Evolutionary conservation across 768 basidiomycete genomes (phyloP), one percentile per base, ranked within the genome.

Genomic region (Phallus indusiatus): DNA sequence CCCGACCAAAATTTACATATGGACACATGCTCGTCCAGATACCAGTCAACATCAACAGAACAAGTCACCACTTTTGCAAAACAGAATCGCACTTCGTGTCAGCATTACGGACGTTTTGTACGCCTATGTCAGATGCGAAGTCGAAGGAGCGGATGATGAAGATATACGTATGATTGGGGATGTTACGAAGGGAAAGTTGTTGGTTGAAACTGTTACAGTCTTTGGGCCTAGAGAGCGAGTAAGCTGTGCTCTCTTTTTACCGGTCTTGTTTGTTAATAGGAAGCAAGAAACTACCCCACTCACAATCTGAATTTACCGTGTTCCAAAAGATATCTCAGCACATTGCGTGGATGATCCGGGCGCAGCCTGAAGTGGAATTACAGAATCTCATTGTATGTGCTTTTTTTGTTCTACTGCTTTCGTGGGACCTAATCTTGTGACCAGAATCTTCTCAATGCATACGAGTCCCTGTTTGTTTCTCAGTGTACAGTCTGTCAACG

Each of bases 161-260:
- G 63, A 68, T n/a, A 61, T 51, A 12, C 21, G 50, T 18, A 34
- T 22, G 50, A 34, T 35, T 48, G 47, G 55, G 8, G 22, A 42
- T 42, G 55, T 34, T 51, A 46, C 20, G 37, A 22, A 47, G 33
- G 55, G 50, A 11, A 59, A 64, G 5, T 71, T 83, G 42, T 63
- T 78, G 12, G 78, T 84, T 33, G 86, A 88, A 65, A 85, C 76
- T 56, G 76, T 86, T 48, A 76, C 82, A n/a, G 79, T 78, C 10
- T 87, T 89, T 68, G 88, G 85, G 6, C 82, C 88, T 21, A 75
- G 88, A 64, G 89, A 91, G 73, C 77, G 74, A 73, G 88, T 85
- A 62, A 54, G 75, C 56, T n/a, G 20, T 22, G 33, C 51, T 22
- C 22, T 59, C 66, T 52, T 53, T 60, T 12, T 57, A 49, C 53